Conservation (phyloP, 139 green algal species). For the Micromonas commoda region DNA sequence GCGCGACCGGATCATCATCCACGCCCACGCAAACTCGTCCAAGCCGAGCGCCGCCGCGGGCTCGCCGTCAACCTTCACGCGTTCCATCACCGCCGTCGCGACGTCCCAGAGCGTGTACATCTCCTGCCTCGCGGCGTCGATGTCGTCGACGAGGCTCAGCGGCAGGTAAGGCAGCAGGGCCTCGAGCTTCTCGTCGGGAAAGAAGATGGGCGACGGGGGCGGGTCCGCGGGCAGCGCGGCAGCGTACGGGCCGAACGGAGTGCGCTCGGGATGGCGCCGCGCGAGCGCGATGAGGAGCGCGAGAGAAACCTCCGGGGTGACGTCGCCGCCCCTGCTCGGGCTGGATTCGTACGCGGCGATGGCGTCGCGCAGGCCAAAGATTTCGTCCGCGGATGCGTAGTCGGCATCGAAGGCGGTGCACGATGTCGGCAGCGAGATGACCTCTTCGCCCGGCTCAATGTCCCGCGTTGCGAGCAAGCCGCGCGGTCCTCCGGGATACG, state of each 20-base stretch:
- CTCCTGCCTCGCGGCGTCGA: neutral
- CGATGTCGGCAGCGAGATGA: neutral
- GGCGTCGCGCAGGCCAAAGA: neutral
- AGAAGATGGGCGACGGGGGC: neutral
- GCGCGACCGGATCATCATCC: neutral
- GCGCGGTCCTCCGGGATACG: neutral
- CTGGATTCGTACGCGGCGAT: neutral
- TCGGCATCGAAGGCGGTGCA: neutral
- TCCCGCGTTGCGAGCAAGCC: neutral
- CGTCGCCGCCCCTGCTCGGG: neutral
- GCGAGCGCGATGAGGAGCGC: neutral
- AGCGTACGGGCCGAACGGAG: conserved; percentile 1
- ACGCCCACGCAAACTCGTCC: neutral
- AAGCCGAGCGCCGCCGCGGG: too few relatives aligned
- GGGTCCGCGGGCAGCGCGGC: neutral
- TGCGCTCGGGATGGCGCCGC: neutral
- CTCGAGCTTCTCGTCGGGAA: neutral
- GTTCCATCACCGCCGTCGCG: neutral
- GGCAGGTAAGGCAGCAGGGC: neutral
- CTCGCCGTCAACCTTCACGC: neutral
- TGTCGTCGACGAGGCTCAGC: neutral
- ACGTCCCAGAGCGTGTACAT: neutral
- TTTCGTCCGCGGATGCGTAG: neutral
- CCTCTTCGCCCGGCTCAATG: neutral
- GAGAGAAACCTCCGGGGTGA: neutral